Evolutionary conservation across 176 grass and related monocot genomes (phyloP).

Genomic region (Bolboschoenus planiculmis): DNA sequence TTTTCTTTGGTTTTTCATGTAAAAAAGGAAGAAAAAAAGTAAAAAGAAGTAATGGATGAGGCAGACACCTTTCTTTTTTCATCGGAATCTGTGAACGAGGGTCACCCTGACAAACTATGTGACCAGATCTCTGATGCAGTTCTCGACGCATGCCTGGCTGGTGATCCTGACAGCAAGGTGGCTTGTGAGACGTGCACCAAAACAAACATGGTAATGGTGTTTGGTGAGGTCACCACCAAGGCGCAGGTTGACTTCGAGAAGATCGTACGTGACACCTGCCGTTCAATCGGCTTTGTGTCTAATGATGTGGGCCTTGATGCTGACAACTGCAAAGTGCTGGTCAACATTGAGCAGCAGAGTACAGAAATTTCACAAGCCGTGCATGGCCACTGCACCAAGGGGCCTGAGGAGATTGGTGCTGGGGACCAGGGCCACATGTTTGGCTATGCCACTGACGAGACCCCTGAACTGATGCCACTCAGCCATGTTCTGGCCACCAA

Average conservation of each 20-base stretch:
- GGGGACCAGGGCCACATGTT: slow-evolving; percentile 14
- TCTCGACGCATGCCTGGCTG: slow-evolving; percentile 7
- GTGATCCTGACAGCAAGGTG: slow-evolving; percentile 18
- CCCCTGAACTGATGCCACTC: not conserved
- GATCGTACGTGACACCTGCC: slow-evolving; percentile 9
- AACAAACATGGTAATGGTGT: slow-evolving; percentile 96
- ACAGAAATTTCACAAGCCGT: slow-evolving; percentile 25
- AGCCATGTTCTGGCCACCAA: slow-evolving; percentile 11
- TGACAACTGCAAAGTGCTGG: slow-evolving; percentile 13
- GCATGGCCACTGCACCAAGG: slow-evolving; percentile 22
- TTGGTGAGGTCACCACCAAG: slow-evolving; percentile 61
- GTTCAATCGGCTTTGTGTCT: slow-evolving; percentile 13
- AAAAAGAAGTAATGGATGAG: not conserved
- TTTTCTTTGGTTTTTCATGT: not conserved
- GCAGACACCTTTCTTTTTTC: slow-evolving; percentile 9
- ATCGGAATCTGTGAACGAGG: slow-evolving; percentile 12
- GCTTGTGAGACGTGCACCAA: slow-evolving; percentile 20
- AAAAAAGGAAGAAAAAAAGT: not conserved
- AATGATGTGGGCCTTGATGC: slow-evolving; percentile 16
- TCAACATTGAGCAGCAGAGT: slow-evolving; percentile 13
- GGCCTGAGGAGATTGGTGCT: not conserved
- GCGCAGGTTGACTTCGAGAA: slow-evolving; percentile 11
- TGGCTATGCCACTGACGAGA: slow-evolving; percentile 14
- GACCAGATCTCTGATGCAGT: slow-evolving; percentile 13
- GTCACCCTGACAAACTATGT: slow-evolving; percentile 15